These are phyloP conservation scores for Malus fusca DNA, from an alignment of 306 rosid genomes.

Conservation along the genomic window DNA sequence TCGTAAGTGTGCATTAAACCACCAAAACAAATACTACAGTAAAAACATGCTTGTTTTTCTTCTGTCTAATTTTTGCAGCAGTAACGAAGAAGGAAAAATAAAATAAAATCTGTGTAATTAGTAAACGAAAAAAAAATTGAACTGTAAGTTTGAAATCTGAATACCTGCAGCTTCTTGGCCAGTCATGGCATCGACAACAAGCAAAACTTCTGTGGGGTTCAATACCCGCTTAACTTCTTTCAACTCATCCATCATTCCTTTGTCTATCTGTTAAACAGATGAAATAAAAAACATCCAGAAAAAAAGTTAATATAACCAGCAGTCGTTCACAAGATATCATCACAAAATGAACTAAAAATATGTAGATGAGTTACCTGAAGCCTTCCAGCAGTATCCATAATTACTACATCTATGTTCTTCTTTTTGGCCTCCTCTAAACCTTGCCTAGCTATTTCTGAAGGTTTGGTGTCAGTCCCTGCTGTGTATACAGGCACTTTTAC, in stretches of 20 bases:
- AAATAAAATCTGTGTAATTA: not conserved
- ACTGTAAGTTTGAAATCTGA: not conserved
- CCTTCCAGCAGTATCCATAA: slow-evolving; percentile 98
- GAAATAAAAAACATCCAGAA: slow-evolving; percentile 6
- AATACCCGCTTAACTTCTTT: slow-evolving; percentile 73
- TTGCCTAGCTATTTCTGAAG: slow-evolving; percentile 79
- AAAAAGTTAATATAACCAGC: slow-evolving; percentile 3
- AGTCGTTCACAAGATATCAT: not conserved
- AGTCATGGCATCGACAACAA: slow-evolving; percentile 99
- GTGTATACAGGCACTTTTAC: slow-evolving; percentile 88
- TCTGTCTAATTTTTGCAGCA: not conserved
- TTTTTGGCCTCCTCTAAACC: slow-evolving; percentile 92
- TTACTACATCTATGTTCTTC: slow-evolving; percentile 79
- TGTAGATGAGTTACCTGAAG: slow-evolving; percentile 65
- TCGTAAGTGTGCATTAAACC: not conserved
- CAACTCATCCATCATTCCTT: slow-evolving; percentile 90
- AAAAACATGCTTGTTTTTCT: not conserved
- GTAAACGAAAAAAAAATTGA: not conserved
- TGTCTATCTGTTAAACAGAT: slow-evolving; percentile 64
- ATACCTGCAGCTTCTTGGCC: slow-evolving; percentile 99
- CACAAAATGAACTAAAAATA: not conserved
- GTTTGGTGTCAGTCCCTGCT: slow-evolving; percentile 84
- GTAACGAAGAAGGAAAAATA: not conserved
- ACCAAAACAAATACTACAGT: not conserved
- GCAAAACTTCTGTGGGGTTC: slow-evolving; percentile 87